Conservation (phyloP, 2,329 filamentous ascomycete genomes). For the Aspergillus proliferans region DNA sequence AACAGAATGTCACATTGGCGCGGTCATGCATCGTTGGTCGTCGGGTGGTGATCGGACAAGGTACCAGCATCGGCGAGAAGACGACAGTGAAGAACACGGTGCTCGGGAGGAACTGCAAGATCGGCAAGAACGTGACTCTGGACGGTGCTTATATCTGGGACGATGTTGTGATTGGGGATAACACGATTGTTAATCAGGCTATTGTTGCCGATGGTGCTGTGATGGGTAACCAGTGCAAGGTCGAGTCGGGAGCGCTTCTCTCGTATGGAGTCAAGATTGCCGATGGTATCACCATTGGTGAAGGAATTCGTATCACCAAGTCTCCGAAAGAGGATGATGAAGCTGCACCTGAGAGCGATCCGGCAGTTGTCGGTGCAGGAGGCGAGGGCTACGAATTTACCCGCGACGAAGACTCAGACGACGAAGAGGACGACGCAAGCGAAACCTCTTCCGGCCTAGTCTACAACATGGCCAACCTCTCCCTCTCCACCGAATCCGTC, state of each 20-base stretch:
- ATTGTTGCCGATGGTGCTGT: conserved; percentile 68
- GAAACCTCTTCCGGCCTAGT: conserved; percentile 47
- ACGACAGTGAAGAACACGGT: conserved; percentile 67
- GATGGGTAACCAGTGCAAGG: conserved; percentile 63
- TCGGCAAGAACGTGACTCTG: conserved; percentile 76
- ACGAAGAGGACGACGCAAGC: conserved; percentile 59
- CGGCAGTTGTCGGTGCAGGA: conserved; percentile 50
- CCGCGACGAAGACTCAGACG: conserved; percentile 59
- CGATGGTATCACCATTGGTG: conserved; percentile 48
- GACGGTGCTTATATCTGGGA: conserved; percentile 85
- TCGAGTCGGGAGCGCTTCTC: conserved; percentile 69
- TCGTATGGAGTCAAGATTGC: conserved; percentile 71
- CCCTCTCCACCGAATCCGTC: conserved; percentile 49
- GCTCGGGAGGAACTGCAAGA: conserved; percentile 76
- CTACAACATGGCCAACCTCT: conserved; percentile 47
- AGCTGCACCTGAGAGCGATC: conserved; percentile 37
- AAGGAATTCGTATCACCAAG: conserved; percentile 39
- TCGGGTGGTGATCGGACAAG: conserved; percentile 67
- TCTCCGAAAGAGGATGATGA: conserved; percentile 39
- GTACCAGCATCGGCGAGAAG: conserved; percentile 67
- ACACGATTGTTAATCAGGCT: conserved; percentile 61
- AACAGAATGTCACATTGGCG: conserved; percentile 68
- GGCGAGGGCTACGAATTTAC: conserved; percentile 61
- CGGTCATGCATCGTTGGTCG: conserved; percentile 64
- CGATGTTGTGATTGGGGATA: conserved; percentile 69